Evolutionary conservation across 2,329 filamentous ascomycete species (phyloP), one percentile per base, ranked within the genome.

Genomic region (Piedraia hortae): DNA sequence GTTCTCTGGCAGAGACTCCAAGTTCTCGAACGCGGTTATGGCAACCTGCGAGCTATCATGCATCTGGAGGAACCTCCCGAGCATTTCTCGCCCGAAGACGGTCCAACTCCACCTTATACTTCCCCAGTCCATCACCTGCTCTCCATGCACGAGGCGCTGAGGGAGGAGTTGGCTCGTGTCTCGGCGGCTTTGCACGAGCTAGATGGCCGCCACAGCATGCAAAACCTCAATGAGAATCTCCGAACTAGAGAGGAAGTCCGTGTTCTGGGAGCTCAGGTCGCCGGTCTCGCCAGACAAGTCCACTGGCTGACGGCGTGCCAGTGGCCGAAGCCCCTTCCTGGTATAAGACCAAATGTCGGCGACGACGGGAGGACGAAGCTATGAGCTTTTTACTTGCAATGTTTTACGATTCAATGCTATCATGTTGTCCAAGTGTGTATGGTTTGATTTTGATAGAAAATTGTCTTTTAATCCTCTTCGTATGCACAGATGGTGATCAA

Each of bases 161-260:
- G 62, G 7, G 57, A 62, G 19, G 61, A 66, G 35, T 53, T 66
- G 21, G 44, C 45, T 10, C 56, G 59, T 21, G 46, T 63, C 13
- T 51, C 53, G 8, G 48, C 52, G 22, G 54, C 56, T 3, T 45
- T 67, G 6, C 51, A 53, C 3, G 60, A 65, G 25, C 47, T 65
- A 18, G 62, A 68, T 29, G 59, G 56, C 20, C 54, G 60, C 16
- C 54, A 58, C 16, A 62, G 50, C 38, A 62, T 67, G 59, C 54
- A 60, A 26, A 54, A 62, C 18, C 53, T 66, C 44, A 67, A 64
- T 32, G 62, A 67, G 36, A 61, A 53, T 20, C 47, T 65, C 14
- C 56, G 61, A 3, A 50, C 57, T 21, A 60, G 62, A 27, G 62
- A 66, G 31, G 61, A 67, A 27, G 55, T 66, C 44, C 50, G 60